A percentile compares a stretch with the other conserved stretches of the same genome.
These are phyloP conservation scores for Schizophyllum commune DNA, from an alignment of 1,284 basidiomycete species.

Conservation along the genomic window DNA sequence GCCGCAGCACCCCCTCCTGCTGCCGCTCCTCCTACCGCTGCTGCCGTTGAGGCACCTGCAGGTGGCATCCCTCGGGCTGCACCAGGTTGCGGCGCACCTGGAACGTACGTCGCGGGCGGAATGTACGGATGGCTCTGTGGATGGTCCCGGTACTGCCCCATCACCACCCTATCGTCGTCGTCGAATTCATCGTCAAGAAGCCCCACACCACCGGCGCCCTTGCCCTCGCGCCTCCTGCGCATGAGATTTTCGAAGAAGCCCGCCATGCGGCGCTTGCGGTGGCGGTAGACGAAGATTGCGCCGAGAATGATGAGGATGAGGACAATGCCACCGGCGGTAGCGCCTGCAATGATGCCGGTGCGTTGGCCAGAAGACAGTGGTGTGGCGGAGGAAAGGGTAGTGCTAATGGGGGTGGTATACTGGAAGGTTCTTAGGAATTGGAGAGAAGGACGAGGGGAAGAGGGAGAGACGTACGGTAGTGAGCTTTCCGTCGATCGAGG, in stretches of 20 bases:
- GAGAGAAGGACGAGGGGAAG: background rate
- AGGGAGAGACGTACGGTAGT: conserved; percentile 8
- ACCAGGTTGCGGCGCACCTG: too few species aligned
- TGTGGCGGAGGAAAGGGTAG: conserved; percentile 10
- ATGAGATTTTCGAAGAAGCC: conserved; percentile 28
- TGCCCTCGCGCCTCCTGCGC: conserved; percentile 28
- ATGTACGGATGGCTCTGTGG: background rate
- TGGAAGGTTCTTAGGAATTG: background rate
- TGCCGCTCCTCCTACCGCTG: too few species aligned
- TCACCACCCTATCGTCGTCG: conserved; percentile 29
- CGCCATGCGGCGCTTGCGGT: conserved; percentile 32
- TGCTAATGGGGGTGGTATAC: conserved; percentile 7
- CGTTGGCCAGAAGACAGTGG: conserved; percentile 16
- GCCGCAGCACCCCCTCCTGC: background rate
- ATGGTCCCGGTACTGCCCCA: conserved; percentile 16
- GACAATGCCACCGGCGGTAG: conserved; percentile 34
- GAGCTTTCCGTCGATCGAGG: conserved; percentile 3
- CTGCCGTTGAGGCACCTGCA: too few species aligned
- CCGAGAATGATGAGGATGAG: conserved; percentile 31
- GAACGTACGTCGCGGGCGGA: background rate
- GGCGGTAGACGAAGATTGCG: conserved; percentile 32
- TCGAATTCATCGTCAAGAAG: conserved; percentile 20
- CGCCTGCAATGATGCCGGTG: conserved; percentile 38
- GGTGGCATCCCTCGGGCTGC: too few species aligned
- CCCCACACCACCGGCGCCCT: conserved; percentile 30